Conservation (phyloP, 441 rosid species). For the Hura crepitans region DNA sequence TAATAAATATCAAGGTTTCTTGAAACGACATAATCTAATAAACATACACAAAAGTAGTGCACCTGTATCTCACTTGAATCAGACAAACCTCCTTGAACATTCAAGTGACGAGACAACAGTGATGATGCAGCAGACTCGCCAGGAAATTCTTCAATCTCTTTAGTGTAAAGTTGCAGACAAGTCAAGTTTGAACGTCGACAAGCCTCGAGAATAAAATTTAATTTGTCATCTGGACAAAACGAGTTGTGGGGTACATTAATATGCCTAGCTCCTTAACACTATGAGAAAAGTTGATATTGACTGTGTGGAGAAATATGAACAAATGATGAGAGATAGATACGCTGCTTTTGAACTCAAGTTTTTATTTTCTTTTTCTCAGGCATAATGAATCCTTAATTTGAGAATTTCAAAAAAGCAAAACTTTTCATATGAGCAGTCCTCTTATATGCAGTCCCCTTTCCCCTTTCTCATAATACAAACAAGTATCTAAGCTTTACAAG, state of each 20-base stretch:
- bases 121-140: constrained; percentile 84
- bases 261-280: constrained; percentile 38
- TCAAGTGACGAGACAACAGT: constrained; percentile 58
- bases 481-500: neutral
- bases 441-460: neutral
- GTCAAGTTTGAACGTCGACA: constrained; percentile 78
- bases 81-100: constrained; percentile 48
- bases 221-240: constrained; percentile 56
- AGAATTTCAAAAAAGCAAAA: constrained; percentile 3
- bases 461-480: neutral
- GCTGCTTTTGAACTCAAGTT: neutral
- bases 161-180: constrained; percentile 68
- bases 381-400: constrained; percentile 3
- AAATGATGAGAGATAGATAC: neutral
- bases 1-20: constrained; percentile 7
- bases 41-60: constrained; percentile 15
- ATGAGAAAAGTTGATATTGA: constrained; percentile 16
- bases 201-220: constrained; percentile 73
- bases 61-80: constrained; percentile 59
- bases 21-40: constrained; percentile 9
- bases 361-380: neutral
- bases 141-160: constrained; percentile 75
- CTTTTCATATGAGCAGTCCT: neutral
- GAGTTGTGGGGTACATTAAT: constrained; percentile 59
- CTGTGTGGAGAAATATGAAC: neutral